Conservation (phyloP, 177 flowering plant genomes). For the Tripterygium wilfordii region DNA sequence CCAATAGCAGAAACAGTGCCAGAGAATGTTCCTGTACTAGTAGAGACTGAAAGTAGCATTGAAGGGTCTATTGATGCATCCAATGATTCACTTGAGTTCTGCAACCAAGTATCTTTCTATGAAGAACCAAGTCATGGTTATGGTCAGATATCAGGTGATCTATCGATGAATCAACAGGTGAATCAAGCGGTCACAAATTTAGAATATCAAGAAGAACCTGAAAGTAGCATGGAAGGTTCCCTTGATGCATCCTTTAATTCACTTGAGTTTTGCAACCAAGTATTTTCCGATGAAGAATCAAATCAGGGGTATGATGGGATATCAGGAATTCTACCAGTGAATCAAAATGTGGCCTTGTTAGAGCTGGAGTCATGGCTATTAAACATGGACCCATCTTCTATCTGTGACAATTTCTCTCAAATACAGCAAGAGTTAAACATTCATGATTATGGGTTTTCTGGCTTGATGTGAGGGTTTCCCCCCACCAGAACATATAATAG, state of each 20-base stretch:
- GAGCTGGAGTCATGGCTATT: conserved; percentile 27
- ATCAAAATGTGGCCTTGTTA: conserved; percentile 6
- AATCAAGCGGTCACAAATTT: conserved; percentile 1
- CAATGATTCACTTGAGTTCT: conserved; percentile 12
- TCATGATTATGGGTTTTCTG: conserved; percentile 25
- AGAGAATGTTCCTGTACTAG: conserved; percentile 10
- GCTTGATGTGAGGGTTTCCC: neutral
- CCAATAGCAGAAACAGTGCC: neutral
- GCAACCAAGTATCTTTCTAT: conserved; percentile 3
- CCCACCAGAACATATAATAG: no score
- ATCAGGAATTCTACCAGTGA: conserved; percentile 4
- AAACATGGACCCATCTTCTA: conserved; percentile 19
- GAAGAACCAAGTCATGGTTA: no score
- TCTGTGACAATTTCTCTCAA: conserved; percentile 8
- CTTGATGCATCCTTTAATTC: conserved; percentile 11
- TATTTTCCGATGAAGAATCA: conserved; percentile 1
- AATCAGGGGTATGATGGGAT: neutral
- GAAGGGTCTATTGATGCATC: conserved; percentile 3
- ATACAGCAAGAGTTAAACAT: conserved; percentile 18
- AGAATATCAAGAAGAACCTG: conserved; percentile 9
- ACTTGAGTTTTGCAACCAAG: conserved; percentile 6
- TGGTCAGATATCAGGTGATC: no score
- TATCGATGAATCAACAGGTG: no score
- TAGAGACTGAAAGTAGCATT: conserved; percentile 14
- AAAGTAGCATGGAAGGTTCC: conserved; percentile 7